Evolutionary conservation across 1,284 basidiomycete species (phyloP).

Genomic region (Marasmius oreades): DNA sequence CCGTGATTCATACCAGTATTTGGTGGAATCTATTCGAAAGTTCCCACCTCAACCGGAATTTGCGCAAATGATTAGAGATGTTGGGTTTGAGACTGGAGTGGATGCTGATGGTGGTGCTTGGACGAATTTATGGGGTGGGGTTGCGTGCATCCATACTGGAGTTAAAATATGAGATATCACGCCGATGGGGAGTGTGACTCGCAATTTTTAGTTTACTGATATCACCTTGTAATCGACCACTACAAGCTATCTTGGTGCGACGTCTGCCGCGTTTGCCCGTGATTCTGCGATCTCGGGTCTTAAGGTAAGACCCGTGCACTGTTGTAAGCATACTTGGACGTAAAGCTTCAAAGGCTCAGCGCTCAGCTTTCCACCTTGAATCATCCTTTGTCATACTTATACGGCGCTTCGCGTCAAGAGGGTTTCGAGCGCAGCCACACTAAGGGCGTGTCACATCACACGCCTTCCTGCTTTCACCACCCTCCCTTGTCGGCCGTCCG

Average conservation of each 20-base stretch:
- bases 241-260: too few species aligned
- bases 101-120: conserved; percentile 87
- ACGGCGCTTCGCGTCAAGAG: neutral
- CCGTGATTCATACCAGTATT: conserved; percentile 93
- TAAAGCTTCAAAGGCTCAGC: too few species aligned
- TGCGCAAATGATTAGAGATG: conserved; percentile 85
- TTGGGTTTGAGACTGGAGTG: conserved; percentile 78
- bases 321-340: too few species aligned
- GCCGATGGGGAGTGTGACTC: too few species aligned
- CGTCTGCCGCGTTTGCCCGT: too few species aligned
- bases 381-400: too few species aligned
- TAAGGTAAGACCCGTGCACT: too few species aligned
- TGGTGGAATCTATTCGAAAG: conserved; percentile 95
- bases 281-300: too few species aligned
- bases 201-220: neutral
- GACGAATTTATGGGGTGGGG: conserved; percentile 83
- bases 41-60: conserved; percentile 93
- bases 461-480: neutral
- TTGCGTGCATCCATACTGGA: conserved; percentile 82
- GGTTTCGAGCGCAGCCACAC: neutral
- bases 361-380: too few species aligned
- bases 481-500: neutral
- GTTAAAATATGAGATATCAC: conserved; percentile 71
- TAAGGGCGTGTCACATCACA: neutral
- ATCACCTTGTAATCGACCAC: neutral